phyloP scores from a whole-genome alignment of 2,329 filamentous ascomycete genomes.

The Penicillium sp. region DNA sequence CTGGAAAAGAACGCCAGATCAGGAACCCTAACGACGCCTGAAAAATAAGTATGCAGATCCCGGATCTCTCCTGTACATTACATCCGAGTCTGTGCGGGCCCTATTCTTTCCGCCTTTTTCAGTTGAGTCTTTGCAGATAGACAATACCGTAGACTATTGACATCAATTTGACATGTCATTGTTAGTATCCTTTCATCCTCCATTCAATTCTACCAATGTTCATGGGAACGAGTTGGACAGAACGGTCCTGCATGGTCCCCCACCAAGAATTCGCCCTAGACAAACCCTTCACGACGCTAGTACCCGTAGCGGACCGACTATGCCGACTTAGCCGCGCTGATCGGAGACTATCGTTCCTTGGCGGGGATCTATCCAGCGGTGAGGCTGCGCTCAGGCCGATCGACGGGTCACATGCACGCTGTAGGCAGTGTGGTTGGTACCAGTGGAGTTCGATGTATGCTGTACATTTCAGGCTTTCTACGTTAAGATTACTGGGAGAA shows the following conservation, averaged over 20 bases:
- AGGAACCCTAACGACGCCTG: neutral
- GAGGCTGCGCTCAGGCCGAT: conserved; percentile 12
- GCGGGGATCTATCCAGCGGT: conserved; percentile 21
- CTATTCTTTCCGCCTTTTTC: neutral
- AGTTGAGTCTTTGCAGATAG: neutral
- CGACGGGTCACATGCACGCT: conserved; percentile 23
- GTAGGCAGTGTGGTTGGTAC: conserved; percentile 10
- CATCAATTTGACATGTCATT: neutral
- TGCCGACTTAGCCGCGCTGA: conserved; percentile 26
- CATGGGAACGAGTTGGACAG: neutral
- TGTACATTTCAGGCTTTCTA: neutral
- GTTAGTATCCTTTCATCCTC: neutral
- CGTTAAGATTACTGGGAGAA: neutral
- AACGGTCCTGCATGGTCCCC: neutral
- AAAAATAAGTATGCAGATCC: conserved; percentile 9
- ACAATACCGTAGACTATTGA: neutral
- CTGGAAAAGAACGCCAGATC: conserved; percentile 2
- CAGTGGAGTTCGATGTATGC: neutral
- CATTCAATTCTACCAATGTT: neutral
- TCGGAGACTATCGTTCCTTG: conserved; percentile 16
- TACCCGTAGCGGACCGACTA: conserved; percentile 15
- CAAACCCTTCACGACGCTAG: conserved; percentile 14
- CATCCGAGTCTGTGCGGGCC: neutral
- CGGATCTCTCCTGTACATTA: neutral
- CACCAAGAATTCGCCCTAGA: conserved; percentile 1